Base-by-base conservation (phyloP, 1,284 basidiomycete genomes). In the Apiotrichum porosum region DNA sequence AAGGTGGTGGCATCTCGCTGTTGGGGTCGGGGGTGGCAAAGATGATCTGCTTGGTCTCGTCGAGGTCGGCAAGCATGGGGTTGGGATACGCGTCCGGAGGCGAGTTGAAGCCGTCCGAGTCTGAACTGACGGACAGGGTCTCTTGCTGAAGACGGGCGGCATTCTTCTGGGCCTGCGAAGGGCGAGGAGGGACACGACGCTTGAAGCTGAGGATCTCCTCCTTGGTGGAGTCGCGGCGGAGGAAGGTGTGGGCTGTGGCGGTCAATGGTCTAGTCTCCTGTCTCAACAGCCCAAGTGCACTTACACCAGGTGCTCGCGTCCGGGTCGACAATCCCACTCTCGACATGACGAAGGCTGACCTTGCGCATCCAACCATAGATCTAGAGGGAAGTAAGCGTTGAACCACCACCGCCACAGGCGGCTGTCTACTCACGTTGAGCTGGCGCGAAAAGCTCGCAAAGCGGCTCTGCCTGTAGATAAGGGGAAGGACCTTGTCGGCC, bases 301-400 rank as follows among this genome's bases (percentile, higher is more conserved):
- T 70, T 76, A 90, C 88, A 90, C 88, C 88, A 92, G 54, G 88
- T 90, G 72, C 86, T 89, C 9, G 88, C 88, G 75, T 92, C 88
- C 51, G 88, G 88, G 76, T 91, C 88, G 74, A 87, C 85, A 56
- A 91, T 89, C 55, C 86, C 86, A 54, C 85, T 86, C 77, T 92
- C 88, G 66, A 90, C 85, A 73, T 90, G 89, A 65, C 88, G 83
- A 57, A 91, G 79, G 48, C 61, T 65, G 28, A 91, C 85, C 73
- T 91, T 91, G 73, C 88, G 86, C 86, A 91, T 91, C 78, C 89
- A 92, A 57, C 88, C 89, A 76, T 92, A 92, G 73, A 92, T 92
- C 88, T 28, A 28, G 26, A 28, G 26, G 26, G 12, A n/a, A n/a
- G n/a, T n/a, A n/a, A n/a, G n/a, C n/a, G n/a, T n/a, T n/a, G n/a